These are phyloP conservation scores for Trichocladium uniseriatum DNA, from an alignment of 495 filamentous ascomycete species.

Conservation along the genomic window DNA sequence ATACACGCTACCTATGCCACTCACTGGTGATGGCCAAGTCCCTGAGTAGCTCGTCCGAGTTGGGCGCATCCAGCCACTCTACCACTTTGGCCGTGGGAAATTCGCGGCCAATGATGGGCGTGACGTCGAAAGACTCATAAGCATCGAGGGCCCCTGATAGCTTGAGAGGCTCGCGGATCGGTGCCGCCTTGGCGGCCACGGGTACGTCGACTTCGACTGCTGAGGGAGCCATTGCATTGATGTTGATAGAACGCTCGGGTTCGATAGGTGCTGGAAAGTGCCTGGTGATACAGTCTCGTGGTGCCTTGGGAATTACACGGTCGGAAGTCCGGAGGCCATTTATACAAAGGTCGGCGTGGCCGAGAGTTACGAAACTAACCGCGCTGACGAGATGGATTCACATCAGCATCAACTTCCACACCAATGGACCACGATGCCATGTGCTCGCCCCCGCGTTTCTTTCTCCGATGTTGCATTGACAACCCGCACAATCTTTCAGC, in stretches of 20 bases:
- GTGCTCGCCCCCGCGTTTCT: background rate
- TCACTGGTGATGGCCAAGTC: conserved; percentile 63
- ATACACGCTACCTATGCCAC: background rate
- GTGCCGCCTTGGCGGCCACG: conserved; percentile 9
- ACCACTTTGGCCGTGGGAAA: conserved; percentile 51
- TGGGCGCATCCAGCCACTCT: conserved; percentile 53
- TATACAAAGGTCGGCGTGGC: background rate
- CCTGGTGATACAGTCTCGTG: too few relatives aligned
- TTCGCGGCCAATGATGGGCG: conserved; percentile 60
- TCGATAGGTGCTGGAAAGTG: too few relatives aligned
- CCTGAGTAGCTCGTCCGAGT: conserved; percentile 55
- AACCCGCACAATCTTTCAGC: background rate
- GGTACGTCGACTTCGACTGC: conserved; percentile 17
- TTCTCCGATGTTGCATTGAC: background rate
- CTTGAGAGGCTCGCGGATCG: conserved; percentile 34
- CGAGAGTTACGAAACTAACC: too few relatives aligned
- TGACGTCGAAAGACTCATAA: conserved; percentile 55
- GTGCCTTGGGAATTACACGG: too few relatives aligned
- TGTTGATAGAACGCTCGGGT: too few relatives aligned
- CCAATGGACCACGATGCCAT: too few relatives aligned
- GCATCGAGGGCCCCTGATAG: conserved; percentile 46
- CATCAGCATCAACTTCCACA: too few relatives aligned
- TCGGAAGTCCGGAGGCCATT: background rate
- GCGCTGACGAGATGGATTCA: background rate
- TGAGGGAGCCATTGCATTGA: conserved; percentile 30